Base-by-base conservation (phyloP, 228 moss, liverwort and hornwort species). In the Sphagnum fallax region DNA sequence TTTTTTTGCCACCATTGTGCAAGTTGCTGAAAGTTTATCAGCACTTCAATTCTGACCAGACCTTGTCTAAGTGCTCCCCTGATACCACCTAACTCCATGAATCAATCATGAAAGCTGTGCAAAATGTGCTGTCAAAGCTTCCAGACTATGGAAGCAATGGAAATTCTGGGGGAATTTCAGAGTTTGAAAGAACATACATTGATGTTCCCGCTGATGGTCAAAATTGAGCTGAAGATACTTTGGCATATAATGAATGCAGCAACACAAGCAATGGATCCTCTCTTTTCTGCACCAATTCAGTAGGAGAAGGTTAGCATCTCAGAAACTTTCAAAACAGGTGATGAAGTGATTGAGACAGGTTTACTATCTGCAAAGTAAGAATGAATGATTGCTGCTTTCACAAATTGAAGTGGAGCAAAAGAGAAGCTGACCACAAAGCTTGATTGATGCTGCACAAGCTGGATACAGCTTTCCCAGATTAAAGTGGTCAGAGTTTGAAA, bases 161-260 rank as follows among this genome's bases (percentile, higher is more conserved):
- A 32, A 32, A 32, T 32, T 32, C 32, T 32, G 2, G 32, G 32
- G 32, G 2, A 32, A 32, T 32, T 32, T 32, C 32, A 32, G 32
- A 32, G 32, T 32, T 32, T 32, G 32, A 32, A 32, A 32, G 32
- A 32, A 62, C 93, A 81, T 70, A 97, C 96, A 60, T 93, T 98
- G 50, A 98, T 83, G 51, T 98, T 93, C 70, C 98, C 98, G 59
- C 91, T 85, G 53, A 93, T 90, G 48, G 89, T 64, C 73, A 93
- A 69, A 65, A 98, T 92, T 52, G 98, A 85, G 65, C 86, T 93
- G 78, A 98, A 98, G 58, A 98, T 84, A 81, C 92, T 98, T 61
- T 87, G 79, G 79, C 98, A 98, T 63, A 98, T 72, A 5, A 98
- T 65, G 69, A 74, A 98, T 63, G 98, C 93, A 61, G 98, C 93